phyloP scores from a whole-genome alignment of 495 filamentous ascomycete genomes.

The Cairneyella variabilis region DNA sequence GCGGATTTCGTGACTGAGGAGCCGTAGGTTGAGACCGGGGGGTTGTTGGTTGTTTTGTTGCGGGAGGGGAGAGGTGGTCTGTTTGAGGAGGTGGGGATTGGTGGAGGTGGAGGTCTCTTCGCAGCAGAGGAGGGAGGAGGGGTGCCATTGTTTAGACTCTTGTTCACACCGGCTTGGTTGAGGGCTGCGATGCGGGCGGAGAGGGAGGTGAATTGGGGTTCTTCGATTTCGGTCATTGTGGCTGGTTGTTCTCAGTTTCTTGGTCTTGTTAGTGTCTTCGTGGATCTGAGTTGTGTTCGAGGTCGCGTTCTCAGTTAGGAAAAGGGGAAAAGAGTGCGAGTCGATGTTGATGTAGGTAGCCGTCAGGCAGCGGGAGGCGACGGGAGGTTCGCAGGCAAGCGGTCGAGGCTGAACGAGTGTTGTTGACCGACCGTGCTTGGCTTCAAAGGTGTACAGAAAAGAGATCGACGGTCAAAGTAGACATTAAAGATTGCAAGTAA shows the following conservation, averaged over 20 bases:
- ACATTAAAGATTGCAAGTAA: no score
- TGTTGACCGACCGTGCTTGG: no score
- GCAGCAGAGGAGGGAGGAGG: slow-evolving; percentile 25
- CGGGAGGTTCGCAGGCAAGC: no score
- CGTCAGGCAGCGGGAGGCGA: no score
- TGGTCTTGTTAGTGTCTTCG: no score
- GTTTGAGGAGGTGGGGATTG: slow-evolving; percentile 37
- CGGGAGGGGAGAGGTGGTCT: slow-evolving; percentile 21
- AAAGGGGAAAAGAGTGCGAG: no score
- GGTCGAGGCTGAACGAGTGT: no score
- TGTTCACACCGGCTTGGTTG: slow-evolving; percentile 32
- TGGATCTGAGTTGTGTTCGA: no score
- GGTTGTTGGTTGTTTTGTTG: slow-evolving; percentile 24
- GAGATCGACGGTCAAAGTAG: no score
- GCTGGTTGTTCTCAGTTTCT: background rate
- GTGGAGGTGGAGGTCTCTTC: slow-evolving; percentile 45
- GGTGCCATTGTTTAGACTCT: slow-evolving; percentile 40
- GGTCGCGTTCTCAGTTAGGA: no score
- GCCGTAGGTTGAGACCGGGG: slow-evolving; percentile 22
- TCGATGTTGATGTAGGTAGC: no score
- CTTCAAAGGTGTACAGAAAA: no score
- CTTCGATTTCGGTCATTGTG: slow-evolving; percentile 50
- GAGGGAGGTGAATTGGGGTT: slow-evolving; percentile 51
- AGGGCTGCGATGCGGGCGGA: slow-evolving; percentile 52
- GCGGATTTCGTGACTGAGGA: slow-evolving; percentile 16